phyloP scores from a whole-genome alignment of 129 eudicot genomes.

The Gnaphalium uliginosum region DNA sequence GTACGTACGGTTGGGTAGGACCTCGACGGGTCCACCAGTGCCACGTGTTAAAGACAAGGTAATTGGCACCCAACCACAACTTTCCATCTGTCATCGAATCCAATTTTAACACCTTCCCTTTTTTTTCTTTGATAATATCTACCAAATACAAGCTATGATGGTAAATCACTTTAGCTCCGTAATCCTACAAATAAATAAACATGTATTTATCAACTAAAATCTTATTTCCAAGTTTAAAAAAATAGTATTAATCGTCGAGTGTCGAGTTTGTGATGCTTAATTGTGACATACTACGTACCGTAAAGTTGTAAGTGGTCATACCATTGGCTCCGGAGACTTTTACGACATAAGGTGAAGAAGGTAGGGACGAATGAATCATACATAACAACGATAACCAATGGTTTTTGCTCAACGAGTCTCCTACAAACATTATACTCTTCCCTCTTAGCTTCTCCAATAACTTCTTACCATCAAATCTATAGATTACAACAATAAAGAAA shows the following conservation, averaged over 20 bases:
- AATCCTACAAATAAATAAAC: slow-evolving; percentile 48
- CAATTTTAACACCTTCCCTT: slow-evolving; percentile 56
- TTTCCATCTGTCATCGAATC: slow-evolving; percentile 53
- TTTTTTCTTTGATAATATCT: slow-evolving; percentile 47
- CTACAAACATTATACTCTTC: slow-evolving; percentile 66
- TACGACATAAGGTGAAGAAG: slow-evolving; percentile 28
- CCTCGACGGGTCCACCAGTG: slow-evolving; percentile 81
- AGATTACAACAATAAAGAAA: not conserved
- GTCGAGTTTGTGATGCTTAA: not conserved
- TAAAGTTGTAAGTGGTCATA: slow-evolving; percentile 32
- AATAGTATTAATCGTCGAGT: no score
- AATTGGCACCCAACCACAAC: slow-evolving; percentile 56
- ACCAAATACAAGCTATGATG: slow-evolving; percentile 60
- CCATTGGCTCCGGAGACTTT: slow-evolving; percentile 18
- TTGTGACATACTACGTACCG: slow-evolving; percentile 5
- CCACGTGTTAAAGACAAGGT: slow-evolving; percentile 81
- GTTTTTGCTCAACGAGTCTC: slow-evolving; percentile 71
- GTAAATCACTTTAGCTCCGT: slow-evolving; percentile 42
- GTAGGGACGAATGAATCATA: slow-evolving; percentile 53
- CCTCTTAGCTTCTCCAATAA: slow-evolving; percentile 51
- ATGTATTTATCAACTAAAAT: not conserved
- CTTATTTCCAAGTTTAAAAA: not conserved
- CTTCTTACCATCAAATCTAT: slow-evolving; percentile 46
- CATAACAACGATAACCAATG: slow-evolving; percentile 73
- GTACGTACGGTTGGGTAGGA: slow-evolving; percentile 47